These are phyloP conservation scores for Penicillium nordicum DNA, from an alignment of 2,329 filamentous ascomycete genomes.

Conservation along the genomic window DNA sequence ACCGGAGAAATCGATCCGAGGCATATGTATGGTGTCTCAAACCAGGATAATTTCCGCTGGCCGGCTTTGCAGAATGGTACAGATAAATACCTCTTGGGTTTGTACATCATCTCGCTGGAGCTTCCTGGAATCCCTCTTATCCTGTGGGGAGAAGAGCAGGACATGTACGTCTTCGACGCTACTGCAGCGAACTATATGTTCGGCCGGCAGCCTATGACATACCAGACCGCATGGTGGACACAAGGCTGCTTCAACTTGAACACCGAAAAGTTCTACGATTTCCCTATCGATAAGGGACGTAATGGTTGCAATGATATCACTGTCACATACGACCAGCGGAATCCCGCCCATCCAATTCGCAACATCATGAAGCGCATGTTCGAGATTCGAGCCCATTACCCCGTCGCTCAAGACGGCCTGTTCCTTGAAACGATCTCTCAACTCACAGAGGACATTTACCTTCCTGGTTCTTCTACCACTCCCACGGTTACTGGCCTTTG, in stretches of 20 bases:
- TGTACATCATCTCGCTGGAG: slow-evolving; percentile 57
- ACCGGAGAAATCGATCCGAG: slow-evolving; percentile 61
- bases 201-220: slow-evolving; percentile 60
- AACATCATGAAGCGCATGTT: slow-evolving; percentile 62
- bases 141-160: slow-evolving; percentile 64
- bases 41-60: slow-evolving; percentile 66
- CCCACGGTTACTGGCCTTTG: slow-evolving; percentile 59
- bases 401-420: slow-evolving; percentile 59
- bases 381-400: slow-evolving; percentile 56
- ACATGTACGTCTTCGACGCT: slow-evolving; percentile 61
- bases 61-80: slow-evolving; percentile 57
- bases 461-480: slow-evolving; percentile 52
- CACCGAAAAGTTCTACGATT: slow-evolving; percentile 56
- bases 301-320: slow-evolving; percentile 55
- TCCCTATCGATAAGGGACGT: slow-evolving; percentile 53
- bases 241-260: slow-evolving; percentile 61
- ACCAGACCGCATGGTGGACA: slow-evolving; percentile 59
- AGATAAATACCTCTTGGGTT: slow-evolving; percentile 54
- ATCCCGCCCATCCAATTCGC: slow-evolving; percentile 59
- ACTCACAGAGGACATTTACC: slow-evolving; percentile 48
- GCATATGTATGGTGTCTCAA: slow-evolving; percentile 62
- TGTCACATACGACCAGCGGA: slow-evolving; percentile 59
- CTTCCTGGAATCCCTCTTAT: slow-evolving; percentile 60
- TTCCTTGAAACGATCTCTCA: slow-evolving; percentile 55
- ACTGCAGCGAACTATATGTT: slow-evolving; percentile 64